Evolutionary conservation across 1,284 basidiomycete species (phyloP), one percentile per base, ranked within the genome.

Genomic region (Austroboletus novae-zelandiae): DNA sequence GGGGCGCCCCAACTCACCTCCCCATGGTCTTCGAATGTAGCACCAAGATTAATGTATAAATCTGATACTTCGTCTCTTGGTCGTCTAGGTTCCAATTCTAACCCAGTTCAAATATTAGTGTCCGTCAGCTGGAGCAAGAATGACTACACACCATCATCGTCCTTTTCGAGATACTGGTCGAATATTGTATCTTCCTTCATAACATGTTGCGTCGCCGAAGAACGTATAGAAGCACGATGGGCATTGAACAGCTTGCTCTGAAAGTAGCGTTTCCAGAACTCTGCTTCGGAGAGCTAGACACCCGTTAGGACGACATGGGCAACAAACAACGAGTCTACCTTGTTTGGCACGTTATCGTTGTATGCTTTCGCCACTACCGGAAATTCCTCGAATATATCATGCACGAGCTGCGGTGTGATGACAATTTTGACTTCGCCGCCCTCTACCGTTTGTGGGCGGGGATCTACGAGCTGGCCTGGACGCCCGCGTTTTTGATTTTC

Each of bases 261-360:
- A 67, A 99, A 98, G 73, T 98, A 99, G 34, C 96, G 83, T 57
- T 83, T 87, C 97, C 97, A 99, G 65, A 99, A 99, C 55, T 93
- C 86, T 51, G 81, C 85, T 68, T 98, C 93, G 29, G 84, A 83
- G 40, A 98, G 78, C 89, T 95, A 63, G 32, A 50, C 10, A 18
- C 10, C 2, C 9, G 17, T 66, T 42, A 60, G 29, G 13, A 45
- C 13, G 10, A 9, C 29, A 11, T 15, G 20, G 6, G 30, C 29
- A 34, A 27, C 14, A 1, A 48, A 45, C 44, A 40, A 73, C 52
- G 10, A 6, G 29, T 43, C 70, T n/a, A 89, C 91, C 72, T 90
- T 88, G 51, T 72, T 77, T 2, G 95, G 95, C 0, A 99, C 96
- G 58, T 95, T 94, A 64, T 97, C 94, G 52, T 78, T 86, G 65